These are phyloP conservation scores for Nannizziopsis arthrosporioides DNA, from an alignment of 2,329 filamentous ascomycete species.

Conservation along the genomic window DNA sequence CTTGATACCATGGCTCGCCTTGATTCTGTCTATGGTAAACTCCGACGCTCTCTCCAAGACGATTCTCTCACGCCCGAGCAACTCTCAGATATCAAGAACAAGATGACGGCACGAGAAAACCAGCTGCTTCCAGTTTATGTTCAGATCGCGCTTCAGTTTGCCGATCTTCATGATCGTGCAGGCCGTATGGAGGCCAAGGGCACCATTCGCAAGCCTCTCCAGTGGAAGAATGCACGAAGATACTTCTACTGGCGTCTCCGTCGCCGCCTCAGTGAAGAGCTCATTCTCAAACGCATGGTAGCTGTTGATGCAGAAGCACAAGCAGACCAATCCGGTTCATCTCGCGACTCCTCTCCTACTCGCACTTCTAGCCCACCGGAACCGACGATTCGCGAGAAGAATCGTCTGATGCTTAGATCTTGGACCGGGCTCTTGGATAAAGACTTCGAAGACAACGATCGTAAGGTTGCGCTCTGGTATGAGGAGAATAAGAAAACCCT, in stretches of 20 bases:
- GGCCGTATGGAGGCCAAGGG: conserved; percentile 98
- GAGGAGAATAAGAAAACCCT: conserved; percentile 83
- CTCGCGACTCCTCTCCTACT: conserved; percentile 23
- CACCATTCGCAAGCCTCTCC: conserved; percentile 69
- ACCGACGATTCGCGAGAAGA: conserved; percentile 47
- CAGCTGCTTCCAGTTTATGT: conserved; percentile 82
- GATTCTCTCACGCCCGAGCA: conserved; percentile 60
- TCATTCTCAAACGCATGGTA: conserved; percentile 81
- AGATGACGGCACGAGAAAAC: conserved; percentile 78
- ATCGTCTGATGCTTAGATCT: conserved; percentile 64
- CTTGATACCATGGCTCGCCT: conserved; percentile 94
- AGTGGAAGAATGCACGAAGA: conserved; percentile 79
- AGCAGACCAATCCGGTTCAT: conserved; percentile 34
- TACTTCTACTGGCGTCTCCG: conserved; percentile 99
- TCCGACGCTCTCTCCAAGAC: conserved; percentile 66
- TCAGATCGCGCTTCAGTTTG: conserved; percentile 93
- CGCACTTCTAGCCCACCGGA: conserved; percentile 20
- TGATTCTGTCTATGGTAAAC: conserved; percentile 67
- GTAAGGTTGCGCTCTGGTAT: conserved; percentile 83
- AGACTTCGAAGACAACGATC: conserved; percentile 67
- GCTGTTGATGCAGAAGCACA: conserved; percentile 28
- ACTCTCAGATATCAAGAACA: conserved; percentile 63
- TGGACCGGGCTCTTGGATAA: conserved; percentile 61
- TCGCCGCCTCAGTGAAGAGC: conserved; percentile 91
- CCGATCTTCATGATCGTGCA: conserved; percentile 90